Evolutionary conservation across 345 rosid genomes (phyloP).

Genomic region (Populus davidiana): DNA sequence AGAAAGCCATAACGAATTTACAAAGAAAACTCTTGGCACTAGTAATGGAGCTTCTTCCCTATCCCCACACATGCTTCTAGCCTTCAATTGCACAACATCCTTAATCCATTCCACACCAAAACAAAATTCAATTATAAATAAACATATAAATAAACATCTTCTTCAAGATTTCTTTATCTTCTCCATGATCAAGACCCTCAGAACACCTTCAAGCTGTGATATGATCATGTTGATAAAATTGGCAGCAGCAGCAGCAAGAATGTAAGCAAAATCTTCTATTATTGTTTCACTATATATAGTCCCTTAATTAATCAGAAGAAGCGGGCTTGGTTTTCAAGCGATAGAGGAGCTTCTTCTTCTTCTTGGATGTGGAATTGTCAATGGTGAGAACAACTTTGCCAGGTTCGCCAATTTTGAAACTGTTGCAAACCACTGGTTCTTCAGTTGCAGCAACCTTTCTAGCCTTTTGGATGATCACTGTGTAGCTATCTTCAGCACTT

Average conservation of each 20-base stretch:
- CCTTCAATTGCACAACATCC: background rate
- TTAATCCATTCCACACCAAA: background rate
- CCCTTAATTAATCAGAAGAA: background rate
- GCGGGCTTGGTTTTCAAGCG: conserved; percentile 21
- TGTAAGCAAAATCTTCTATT: background rate
- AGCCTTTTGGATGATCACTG: conserved; percentile 24
- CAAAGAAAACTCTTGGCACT: background rate
- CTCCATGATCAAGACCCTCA: background rate
- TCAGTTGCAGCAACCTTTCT: conserved; percentile 20
- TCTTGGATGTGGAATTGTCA: conserved; percentile 23
- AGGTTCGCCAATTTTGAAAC: conserved; percentile 23
- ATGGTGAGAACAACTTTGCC: conserved; percentile 33
- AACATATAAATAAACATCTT: no score
- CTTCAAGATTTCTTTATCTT: background rate
- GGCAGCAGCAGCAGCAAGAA: background rate
- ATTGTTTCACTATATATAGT: background rate
- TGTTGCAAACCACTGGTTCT: conserved; percentile 17
- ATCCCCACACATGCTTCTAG: no score
- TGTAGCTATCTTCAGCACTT: conserved; percentile 22
- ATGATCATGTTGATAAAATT: background rate
- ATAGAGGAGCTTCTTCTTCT: conserved; percentile 35
- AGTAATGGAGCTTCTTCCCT: no score
- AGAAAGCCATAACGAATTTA: background rate
- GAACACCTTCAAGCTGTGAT: background rate
- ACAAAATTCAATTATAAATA: background rate